Evolutionary conservation across 352 stramenopile genomes (phyloP), one percentile per base, ranked within the genome.

Genomic region (Achlya hypogyna): DNA sequence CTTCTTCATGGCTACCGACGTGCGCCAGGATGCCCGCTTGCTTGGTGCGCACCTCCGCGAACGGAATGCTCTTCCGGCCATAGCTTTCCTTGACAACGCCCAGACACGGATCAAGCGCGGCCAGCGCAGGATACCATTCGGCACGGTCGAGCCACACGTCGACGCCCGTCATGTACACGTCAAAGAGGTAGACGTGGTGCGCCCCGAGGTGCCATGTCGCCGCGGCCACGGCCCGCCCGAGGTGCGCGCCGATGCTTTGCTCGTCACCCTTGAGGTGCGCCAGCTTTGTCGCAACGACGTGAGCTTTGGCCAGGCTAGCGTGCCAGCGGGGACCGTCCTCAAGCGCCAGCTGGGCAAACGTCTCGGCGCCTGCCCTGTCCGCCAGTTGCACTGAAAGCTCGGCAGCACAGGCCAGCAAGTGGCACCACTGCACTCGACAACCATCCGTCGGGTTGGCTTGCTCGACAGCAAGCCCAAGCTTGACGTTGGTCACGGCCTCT

Each of bases 141-240:
- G 71, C 60, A 18, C 65, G 35, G 1, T 72, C 53, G 2, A 35
- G 14, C 4, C 74, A 56, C 22, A 86, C 82, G 32, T 81, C 75
- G 0, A 73, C 67, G 78, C 87, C 84, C 12, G 72, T 71, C 66
- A 80, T 72, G 53, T 79, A 77, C 0, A 73, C 78, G 23, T 81
- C 74, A 20, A 75, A 74, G 10, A 87, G 27, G 16, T 81, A 27
- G 16, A 74, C 70, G 54, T 88, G 78, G 0, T 43, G 28, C 0
- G 28, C 27, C 4, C 80, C 80, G 14, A 91, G 70, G 31, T 78
- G 73, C 72, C 76, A 82, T n/a, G 73, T 69, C 6, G 71, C 72
- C 25, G 65, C 59, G 12, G 71, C 70, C 9, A 84, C n/a, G 2
- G 76, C 78, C 3, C 72, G 58, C 0, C 27, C 2, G 53, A 81